Base-by-base conservation (phyloP, 306 rosid species). In the Chamaecrista fasciculata region DNA sequence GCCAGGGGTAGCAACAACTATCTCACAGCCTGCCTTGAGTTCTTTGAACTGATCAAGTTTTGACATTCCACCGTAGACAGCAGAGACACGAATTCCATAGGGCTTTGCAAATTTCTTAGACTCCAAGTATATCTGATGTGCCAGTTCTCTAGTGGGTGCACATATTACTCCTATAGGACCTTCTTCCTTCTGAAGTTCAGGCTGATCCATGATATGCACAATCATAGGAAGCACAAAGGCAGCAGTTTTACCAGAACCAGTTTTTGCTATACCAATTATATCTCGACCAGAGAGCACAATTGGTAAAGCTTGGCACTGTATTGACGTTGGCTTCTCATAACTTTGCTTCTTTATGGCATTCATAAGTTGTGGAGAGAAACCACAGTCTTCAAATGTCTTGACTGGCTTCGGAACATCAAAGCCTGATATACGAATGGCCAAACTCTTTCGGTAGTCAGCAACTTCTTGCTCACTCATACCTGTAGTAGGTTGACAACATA, bases 121-220 rank as follows among this genome's bases (percentile, higher is more conserved):
- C 84, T 94, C 99, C 9, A 94, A 56, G 77, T 79, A 87, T 82
- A 94, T 91, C 77, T 94, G 99, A 79, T 94, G 97, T 1, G 99
- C 99, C 43, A 94, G 71, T 63, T 94, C 99, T 74, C 99, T 84
- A 23, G 99, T 94, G 44, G 99, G 99, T 34, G 99, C 99, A 78
- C 99, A 94, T 51, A 94, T 91, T 8, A 94, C 97, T 69, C 97
- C 99, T 53, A 94, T 84, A n/a, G 99, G 97, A 78, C 99, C 99
- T 77, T 91, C 97, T 68, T 94, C 99, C 83, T 94, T 94, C 82
- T 72, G 83, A 76, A 91, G 97, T 78, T 94, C 99, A 18, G 99
- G 97, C 81, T 91, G 99, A 87, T 94, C 97, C 95, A 94, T 91
- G 66, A 91, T 91, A 83, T 94, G 99, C 48, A 82, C 94, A 48